These are phyloP conservation scores for Rhynchosporium secalis DNA, from an alignment of 2,329 filamentous ascomycete genomes.

Conservation along the genomic window DNA sequence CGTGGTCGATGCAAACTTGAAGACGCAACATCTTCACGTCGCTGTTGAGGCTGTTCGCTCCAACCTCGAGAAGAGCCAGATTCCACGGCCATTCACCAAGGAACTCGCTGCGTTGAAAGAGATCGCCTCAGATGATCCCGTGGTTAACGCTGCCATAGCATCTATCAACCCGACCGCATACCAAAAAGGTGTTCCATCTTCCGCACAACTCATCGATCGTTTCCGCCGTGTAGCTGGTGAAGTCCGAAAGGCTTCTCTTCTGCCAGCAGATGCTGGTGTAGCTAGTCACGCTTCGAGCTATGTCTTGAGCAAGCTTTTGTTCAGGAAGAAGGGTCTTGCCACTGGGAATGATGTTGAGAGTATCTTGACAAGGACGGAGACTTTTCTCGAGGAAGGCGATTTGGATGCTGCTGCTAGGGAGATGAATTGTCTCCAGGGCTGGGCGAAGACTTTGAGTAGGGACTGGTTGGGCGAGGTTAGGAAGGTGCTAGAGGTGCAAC, in stretches of 20 bases:
- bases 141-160: slow-evolving; percentile 92
- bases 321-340: slow-evolving; percentile 87
- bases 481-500: slow-evolving; percentile 90
- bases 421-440: slow-evolving; percentile 89
- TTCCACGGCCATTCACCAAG: slow-evolving; percentile 81
- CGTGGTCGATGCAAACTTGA: slow-evolving; percentile 85
- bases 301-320: slow-evolving; percentile 89
- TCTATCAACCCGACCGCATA: slow-evolving; percentile 94
- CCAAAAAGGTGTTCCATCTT: slow-evolving; percentile 83
- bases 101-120: slow-evolving; percentile 95
- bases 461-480: slow-evolving; percentile 93
- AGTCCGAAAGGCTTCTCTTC: slow-evolving; percentile 88
- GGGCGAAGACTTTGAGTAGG: slow-evolving; percentile 91
- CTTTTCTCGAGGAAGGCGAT: slow-evolving; percentile 87
- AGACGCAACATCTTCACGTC: slow-evolving; percentile 94
- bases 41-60: slow-evolving; percentile 90
- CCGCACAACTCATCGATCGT: slow-evolving; percentile 86
- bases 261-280: slow-evolving; percentile 91
- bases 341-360: slow-evolving; percentile 91
- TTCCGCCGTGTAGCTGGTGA: slow-evolving; percentile 91
- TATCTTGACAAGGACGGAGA: slow-evolving; percentile 85
- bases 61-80: slow-evolving; percentile 71
- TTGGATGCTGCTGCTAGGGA: slow-evolving; percentile 88
- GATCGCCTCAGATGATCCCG: slow-evolving; percentile 77
- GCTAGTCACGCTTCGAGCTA: slow-evolving; percentile 91